phyloP scores from a whole-genome alignment of 225 moss, liverwort and hornwort genomes.

The Polytrichum formosum region DNA sequence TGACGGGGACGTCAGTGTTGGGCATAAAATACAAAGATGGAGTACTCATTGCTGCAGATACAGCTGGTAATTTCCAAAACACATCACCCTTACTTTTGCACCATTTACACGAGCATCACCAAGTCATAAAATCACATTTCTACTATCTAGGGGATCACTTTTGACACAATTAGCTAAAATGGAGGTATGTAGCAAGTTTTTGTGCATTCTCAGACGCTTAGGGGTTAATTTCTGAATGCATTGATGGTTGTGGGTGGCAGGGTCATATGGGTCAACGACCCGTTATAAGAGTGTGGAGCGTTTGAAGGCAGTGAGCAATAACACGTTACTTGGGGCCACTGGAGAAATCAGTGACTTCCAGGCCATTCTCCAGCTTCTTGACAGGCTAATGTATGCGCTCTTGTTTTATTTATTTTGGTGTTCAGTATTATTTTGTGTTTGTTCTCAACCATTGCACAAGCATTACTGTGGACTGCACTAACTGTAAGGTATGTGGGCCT shows the following conservation, averaged over 20 bases:
- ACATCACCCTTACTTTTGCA: background rate
- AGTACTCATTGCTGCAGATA: constrained; percentile 86
- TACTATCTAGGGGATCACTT: too few relatives aligned
- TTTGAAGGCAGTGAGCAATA: constrained; percentile 65
- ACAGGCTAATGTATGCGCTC: constrained; percentile 21
- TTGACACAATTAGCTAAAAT: too few relatives aligned
- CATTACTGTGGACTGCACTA: too few relatives aligned
- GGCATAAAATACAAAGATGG: constrained; percentile 89
- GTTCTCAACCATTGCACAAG: too few relatives aligned
- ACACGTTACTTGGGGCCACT: constrained; percentile 75
- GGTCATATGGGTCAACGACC: constrained; percentile 81
- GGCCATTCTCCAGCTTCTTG: constrained; percentile 67
- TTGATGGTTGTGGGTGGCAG: constrained; percentile 16
- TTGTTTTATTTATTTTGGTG: too few relatives aligned
- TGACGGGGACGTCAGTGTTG: constrained; percentile 88
- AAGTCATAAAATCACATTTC: too few relatives aligned
- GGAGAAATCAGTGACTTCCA: constrained; percentile 95
- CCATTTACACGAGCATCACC: too few relatives aligned
- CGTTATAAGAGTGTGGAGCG: constrained; percentile 87
- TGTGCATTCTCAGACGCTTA: too few relatives aligned
- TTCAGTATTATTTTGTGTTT: too few relatives aligned
- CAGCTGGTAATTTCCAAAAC: constrained; percentile 41
- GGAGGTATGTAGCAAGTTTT: too few relatives aligned
- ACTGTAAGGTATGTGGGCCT: too few relatives aligned
- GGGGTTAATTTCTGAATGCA: background rate